phyloP scores from a whole-genome alignment of 306 rosid species.

The Cucumis hystrix region DNA sequence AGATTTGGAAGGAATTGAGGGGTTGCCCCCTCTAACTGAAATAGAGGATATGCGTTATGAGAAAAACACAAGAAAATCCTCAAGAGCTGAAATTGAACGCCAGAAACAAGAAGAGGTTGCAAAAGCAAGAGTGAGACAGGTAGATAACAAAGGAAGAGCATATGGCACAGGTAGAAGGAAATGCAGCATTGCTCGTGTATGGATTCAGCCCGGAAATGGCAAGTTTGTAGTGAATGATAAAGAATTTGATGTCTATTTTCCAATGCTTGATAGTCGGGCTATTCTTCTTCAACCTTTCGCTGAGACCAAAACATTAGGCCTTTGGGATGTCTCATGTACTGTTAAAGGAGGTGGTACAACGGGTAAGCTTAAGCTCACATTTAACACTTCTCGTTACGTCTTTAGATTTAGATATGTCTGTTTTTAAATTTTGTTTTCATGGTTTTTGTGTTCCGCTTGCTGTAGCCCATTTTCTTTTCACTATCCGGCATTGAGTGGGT shows the following conservation, averaged over 20 bases:
- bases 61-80: conserved; percentile 52
- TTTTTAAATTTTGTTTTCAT: neutral
- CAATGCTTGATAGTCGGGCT: conserved; percentile 92
- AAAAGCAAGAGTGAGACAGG: conserved; percentile 74
- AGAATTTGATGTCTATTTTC: conserved; percentile 84
- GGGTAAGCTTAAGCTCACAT: conserved; percentile 30
- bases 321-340: conserved; percentile 75
- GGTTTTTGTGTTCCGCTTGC: neutral
- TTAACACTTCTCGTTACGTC: neutral
- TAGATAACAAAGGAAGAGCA: conserved; percentile 84
- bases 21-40: conserved; percentile 72
- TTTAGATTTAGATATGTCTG: neutral
- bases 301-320: conserved; percentile 88
- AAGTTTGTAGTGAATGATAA: conserved; percentile 65
- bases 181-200: conserved; percentile 93
- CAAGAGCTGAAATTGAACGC: conserved; percentile 80
- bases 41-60: conserved; percentile 69
- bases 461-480: neutral
- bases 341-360: conserved; percentile 91
- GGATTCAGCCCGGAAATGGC: conserved; percentile 85
- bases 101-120: conserved; percentile 85
- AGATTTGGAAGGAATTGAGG: conserved; percentile 65
- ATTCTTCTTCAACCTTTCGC: conserved; percentile 88
- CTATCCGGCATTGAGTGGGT: neutral
- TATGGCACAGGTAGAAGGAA: conserved; percentile 96